These are phyloP conservation scores for Globisporangium carolinianum DNA, from an alignment of 352 stramenopile species.

Conservation along the genomic window DNA sequence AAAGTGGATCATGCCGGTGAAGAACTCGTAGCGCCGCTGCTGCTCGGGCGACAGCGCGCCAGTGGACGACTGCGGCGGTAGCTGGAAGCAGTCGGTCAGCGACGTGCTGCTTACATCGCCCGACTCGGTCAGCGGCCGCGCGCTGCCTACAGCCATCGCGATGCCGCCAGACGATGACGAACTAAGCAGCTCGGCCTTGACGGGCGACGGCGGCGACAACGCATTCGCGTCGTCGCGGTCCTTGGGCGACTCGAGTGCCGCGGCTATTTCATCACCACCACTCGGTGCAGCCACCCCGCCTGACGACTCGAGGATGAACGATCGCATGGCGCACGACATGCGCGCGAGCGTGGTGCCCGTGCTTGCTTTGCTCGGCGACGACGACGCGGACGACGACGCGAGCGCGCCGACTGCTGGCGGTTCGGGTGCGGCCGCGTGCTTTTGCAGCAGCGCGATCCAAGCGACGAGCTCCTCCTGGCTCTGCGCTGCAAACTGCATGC, in stretches of 20 bases:
- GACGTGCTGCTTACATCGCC: slow-evolving; percentile 8
- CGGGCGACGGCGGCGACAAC: not conserved
- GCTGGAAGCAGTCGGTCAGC: slow-evolving; percentile 12
- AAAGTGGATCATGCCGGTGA: slow-evolving; percentile 75
- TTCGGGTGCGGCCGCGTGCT: slow-evolving; percentile 36
- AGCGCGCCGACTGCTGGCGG: slow-evolving; percentile 16
- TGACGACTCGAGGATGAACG: slow-evolving; percentile 59
- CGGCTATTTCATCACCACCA: slow-evolving; percentile 1
- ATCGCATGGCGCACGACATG: slow-evolving; percentile 74
- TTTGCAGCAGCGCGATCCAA: slow-evolving; percentile 56
- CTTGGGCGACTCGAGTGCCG: slow-evolving; percentile 11
- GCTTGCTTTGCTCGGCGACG: slow-evolving; percentile 32
- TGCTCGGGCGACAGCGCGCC: slow-evolving; percentile 16
- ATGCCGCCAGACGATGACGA: not conserved
- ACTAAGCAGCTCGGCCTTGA: too few relatives aligned
- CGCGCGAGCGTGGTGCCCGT: slow-evolving; percentile 40
- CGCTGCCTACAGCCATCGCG: not conserved
- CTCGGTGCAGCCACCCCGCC: slow-evolving; percentile 4
- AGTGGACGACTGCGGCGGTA: slow-evolving; percentile 3
- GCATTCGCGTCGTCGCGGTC: slow-evolving; percentile 5
- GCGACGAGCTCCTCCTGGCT: slow-evolving; percentile 48
- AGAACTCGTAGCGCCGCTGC: slow-evolving; percentile 68
- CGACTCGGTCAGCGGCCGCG: slow-evolving; percentile 1
- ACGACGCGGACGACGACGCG: slow-evolving; percentile 18
- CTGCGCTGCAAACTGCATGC: slow-evolving; percentile 67